A percentile compares a stretch with the other conserved stretches of the same genome.
Conservation (phyloP, 2,329 filamentous ascomycete species). For the Aspergillus flavus region DNA sequence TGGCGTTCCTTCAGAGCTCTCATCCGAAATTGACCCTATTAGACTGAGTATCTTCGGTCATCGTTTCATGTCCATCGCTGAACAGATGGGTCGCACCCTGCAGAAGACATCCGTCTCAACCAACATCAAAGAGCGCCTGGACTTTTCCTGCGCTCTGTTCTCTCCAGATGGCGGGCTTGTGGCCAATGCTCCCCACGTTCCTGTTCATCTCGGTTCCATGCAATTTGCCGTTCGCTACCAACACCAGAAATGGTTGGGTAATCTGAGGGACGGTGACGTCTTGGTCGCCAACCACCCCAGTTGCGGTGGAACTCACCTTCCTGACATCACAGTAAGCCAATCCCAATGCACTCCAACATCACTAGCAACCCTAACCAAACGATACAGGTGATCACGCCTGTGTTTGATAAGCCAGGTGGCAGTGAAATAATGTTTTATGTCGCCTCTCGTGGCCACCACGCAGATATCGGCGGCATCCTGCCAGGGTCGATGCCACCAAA, state of each 20-base stretch:
- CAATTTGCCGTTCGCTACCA: conserved; percentile 80
- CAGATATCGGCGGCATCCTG: conserved; percentile 81
- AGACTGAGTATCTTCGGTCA: conserved; percentile 59
- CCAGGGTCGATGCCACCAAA: conserved; percentile 78
- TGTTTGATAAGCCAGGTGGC: conserved; percentile 64
- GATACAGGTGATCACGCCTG: conserved; percentile 67
- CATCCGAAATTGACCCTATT: conserved; percentile 51
- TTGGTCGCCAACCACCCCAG: conserved; percentile 84
- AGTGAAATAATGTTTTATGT: conserved; percentile 80
- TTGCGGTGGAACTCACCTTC: conserved; percentile 80
- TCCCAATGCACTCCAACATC: neutral
- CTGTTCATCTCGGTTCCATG: conserved; percentile 81
- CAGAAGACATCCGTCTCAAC: conserved; percentile 59
- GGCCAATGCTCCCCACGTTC: conserved; percentile 70
- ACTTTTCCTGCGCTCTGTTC: conserved; percentile 82
- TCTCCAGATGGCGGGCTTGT: conserved; percentile 75
- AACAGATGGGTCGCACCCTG: conserved; percentile 61
- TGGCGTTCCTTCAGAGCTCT: conserved; percentile 12
- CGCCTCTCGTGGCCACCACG: conserved; percentile 77
- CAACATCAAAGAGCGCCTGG: conserved; percentile 83
- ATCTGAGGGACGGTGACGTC: conserved; percentile 76
- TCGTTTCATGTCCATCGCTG: conserved; percentile 62
- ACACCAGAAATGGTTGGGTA: conserved; percentile 77
- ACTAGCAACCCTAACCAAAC: conserved; percentile 2
- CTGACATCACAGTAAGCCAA: conserved; percentile 71